These are phyloP conservation scores for Neurospora sp. DNA, from an alignment of 2,329 filamentous ascomycete species.

Conservation along the genomic window DNA sequence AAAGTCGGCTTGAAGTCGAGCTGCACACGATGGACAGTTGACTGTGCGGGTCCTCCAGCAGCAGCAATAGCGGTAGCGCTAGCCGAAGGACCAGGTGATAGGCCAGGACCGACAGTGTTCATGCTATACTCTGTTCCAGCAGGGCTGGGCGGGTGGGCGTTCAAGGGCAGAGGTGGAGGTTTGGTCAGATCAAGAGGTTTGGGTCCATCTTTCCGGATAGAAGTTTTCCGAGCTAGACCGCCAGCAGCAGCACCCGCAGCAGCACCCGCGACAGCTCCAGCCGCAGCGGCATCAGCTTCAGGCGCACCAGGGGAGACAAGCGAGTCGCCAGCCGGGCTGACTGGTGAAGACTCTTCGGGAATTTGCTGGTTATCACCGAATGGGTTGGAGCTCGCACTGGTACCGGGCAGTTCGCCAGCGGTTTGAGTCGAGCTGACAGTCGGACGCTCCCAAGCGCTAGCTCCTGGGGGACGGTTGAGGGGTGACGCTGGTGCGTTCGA, in stretches of 20 bases:
- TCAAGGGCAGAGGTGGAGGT: slow-evolving; percentile 21
- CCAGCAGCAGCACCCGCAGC: slow-evolving; percentile 28
- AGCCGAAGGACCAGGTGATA: slow-evolving; percentile 33
- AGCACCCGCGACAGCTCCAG: slow-evolving; percentile 17
- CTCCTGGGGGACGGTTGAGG: slow-evolving; percentile 22
- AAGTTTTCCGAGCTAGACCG: slow-evolving; percentile 42
- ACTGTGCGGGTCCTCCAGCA: slow-evolving; percentile 47
- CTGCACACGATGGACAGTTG: slow-evolving; percentile 80
- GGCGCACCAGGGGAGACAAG: slow-evolving; percentile 14
- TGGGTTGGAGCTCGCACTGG: slow-evolving; percentile 50
- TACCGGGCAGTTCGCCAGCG: slow-evolving; percentile 31
- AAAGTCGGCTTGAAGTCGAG: slow-evolving; percentile 90
- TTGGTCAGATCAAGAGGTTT: slow-evolving; percentile 46
- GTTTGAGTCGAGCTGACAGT: slow-evolving; percentile 24
- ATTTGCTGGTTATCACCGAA: slow-evolving; percentile 54
- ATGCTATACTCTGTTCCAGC: slow-evolving; percentile 54
- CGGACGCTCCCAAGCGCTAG: slow-evolving; percentile 37
- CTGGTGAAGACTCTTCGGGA: slow-evolving; percentile 21
- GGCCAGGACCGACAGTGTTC: slow-evolving; percentile 41
- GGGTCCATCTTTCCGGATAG: slow-evolving; percentile 43
- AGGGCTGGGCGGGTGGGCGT: slow-evolving; percentile 44
- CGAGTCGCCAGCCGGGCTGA: slow-evolving; percentile 3
- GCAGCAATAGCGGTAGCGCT: slow-evolving; percentile 52
- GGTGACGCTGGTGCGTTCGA: slow-evolving; percentile 5
- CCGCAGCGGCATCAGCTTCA: slow-evolving; percentile 9